Conservation (phyloP, 192 early-diverging fungal species). For the Martensiomyces pterosporus region DNA sequence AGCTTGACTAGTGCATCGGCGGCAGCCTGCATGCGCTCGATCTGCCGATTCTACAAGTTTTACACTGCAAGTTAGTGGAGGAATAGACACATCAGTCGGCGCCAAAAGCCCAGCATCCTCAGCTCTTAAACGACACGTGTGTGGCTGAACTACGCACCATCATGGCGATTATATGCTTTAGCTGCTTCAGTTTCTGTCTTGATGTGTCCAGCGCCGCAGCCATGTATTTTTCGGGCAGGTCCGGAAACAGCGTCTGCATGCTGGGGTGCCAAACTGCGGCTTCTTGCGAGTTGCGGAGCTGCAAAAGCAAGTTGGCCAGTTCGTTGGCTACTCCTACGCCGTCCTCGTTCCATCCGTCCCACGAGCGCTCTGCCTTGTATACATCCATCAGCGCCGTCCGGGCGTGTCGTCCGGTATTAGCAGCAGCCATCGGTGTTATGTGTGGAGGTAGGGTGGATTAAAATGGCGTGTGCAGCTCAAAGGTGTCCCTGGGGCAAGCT, state of each 20-base stretch:
- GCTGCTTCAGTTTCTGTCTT: conserved; percentile 10
- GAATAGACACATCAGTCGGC: too few species aligned
- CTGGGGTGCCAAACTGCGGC: conserved; percentile 44
- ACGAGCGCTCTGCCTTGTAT: conserved; percentile 23
- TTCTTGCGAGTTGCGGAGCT: conserved; percentile 37
- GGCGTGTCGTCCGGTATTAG: conserved; percentile 7
- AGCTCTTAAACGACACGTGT: too few species aligned
- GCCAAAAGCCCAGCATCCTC: too few species aligned
- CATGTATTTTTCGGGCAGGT: conserved; percentile 17
- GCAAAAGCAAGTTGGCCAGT: conserved; percentile 27
- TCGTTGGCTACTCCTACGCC: conserved; percentile 13
- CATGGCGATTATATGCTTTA: conserved; percentile 12
- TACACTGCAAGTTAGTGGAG: too few species aligned
- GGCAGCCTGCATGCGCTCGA: conserved; percentile 14
- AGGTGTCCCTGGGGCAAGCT: too few species aligned
- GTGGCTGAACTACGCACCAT: too few species aligned
- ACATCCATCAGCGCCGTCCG: conserved; percentile 24
- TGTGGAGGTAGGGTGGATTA: too few species aligned
- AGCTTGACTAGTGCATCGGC: conserved; percentile 13
- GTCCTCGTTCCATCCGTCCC: conserved; percentile 37
- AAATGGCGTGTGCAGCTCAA: too few species aligned
- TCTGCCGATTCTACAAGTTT: too few species aligned
- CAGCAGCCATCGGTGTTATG: neutral
- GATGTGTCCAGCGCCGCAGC: conserved; percentile 3
- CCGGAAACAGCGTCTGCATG: conserved; percentile 23